phyloP scores from a whole-genome alignment of 768 basidiomycete species.

The Dentipellis fragilis region DNA sequence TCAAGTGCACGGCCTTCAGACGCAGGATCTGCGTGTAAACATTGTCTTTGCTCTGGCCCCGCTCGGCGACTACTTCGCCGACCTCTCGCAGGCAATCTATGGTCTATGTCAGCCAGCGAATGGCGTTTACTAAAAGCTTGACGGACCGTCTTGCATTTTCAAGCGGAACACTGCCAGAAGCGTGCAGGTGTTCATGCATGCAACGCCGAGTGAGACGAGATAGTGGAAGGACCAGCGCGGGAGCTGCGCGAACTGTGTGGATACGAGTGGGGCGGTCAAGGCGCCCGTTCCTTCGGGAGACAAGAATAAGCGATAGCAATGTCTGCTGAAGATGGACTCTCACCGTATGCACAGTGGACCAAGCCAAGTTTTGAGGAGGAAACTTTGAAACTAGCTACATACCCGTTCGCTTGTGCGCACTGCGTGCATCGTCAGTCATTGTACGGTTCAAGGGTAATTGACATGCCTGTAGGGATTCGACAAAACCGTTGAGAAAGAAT shows the following conservation, averaged over 20 bases:
- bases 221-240: constrained; percentile 23
- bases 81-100: constrained; percentile 44
- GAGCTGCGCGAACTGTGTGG: constrained; percentile 39
- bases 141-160: constrained; percentile 15
- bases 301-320: too few species aligned
- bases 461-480: constrained; percentile 12
- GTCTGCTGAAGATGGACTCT: not conserved
- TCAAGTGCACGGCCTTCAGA: constrained; percentile 28
- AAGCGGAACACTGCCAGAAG: constrained; percentile 20
- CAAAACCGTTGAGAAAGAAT: constrained; percentile 15
- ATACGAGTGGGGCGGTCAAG: constrained; percentile 38
- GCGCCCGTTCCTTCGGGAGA: constrained; percentile 31
- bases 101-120: constrained; percentile 3
- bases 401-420: not conserved
- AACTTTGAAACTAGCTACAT: constrained; percentile 1
- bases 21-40: constrained; percentile 29
- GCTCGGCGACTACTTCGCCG: constrained; percentile 35
- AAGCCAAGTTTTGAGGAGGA: not conserved
- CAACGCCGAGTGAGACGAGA: not conserved
- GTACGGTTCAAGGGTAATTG: not conserved
- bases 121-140: constrained; percentile 5
- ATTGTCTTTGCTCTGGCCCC: constrained; percentile 27
- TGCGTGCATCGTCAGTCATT: not conserved
- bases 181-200: constrained; percentile 18
- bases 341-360: not conserved